phyloP scores from a whole-genome alignment of 345 rosid genomes.

The Citrus maxima region DNA sequence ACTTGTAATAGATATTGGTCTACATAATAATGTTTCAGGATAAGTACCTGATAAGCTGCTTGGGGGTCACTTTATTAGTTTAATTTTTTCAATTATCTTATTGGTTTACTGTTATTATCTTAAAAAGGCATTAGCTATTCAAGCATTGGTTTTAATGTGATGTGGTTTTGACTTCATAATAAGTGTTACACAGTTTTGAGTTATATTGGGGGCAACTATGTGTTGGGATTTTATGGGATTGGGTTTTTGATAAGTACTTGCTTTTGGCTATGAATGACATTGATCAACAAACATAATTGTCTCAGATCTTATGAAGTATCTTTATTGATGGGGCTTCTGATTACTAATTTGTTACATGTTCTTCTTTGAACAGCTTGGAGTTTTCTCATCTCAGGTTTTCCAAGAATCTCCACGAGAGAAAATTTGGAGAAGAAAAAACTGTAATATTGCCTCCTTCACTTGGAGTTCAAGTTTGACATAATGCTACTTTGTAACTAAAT shows the following conservation, averaged over 20 bases:
- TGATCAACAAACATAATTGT: neutral
- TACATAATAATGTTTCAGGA: neutral
- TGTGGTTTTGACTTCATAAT: neutral
- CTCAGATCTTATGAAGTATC: neutral
- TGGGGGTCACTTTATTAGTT: neutral
- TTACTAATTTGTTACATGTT: conserved; percentile 8
- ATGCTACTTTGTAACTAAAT: conserved; percentile 13
- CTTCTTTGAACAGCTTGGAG: conserved; percentile 78
- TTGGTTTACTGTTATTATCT: neutral
- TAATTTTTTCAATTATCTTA: neutral
- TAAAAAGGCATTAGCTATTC: neutral
- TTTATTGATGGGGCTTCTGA: neutral
- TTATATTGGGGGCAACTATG: neutral
- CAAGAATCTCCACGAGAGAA: conserved; percentile 86
- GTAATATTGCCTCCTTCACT: conserved; percentile 32
- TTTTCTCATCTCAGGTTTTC: conserved; percentile 92
- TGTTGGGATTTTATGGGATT: neutral
- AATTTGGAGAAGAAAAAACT: conserved; percentile 71
- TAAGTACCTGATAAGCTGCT: neutral
- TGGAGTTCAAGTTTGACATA: conserved; percentile 18
- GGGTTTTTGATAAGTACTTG: neutral
- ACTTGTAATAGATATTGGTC: conserved; percentile 3
- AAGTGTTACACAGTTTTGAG: neutral
- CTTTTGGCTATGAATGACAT: neutral
- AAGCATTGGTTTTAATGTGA: neutral